Conservation (phyloP, 306 rosid species). For the Rosa rugosa region DNA sequence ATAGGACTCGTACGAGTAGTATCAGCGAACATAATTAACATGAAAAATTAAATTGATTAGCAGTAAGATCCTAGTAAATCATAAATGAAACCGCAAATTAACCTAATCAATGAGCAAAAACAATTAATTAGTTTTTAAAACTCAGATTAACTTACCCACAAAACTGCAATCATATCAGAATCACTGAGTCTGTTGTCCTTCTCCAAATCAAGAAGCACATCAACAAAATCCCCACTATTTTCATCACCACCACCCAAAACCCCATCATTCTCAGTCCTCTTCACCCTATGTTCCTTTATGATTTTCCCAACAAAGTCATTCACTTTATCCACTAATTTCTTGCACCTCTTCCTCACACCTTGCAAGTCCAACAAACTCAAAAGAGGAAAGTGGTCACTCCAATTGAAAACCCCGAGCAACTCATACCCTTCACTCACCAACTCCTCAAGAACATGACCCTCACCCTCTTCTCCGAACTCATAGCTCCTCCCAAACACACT, state of each 20-base stretch:
- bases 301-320: conserved; percentile 61
- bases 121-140: neutral
- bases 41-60: neutral
- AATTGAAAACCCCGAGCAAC: conserved; percentile 67
- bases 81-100: neutral
- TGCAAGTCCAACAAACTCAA: conserved; percentile 66
- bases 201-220: conserved; percentile 75
- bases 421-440: conserved; percentile 79
- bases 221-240: conserved; percentile 56
- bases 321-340: conserved; percentile 48
- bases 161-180: conserved; percentile 78
- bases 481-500: conserved; percentile 70
- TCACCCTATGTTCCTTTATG: conserved; percentile 53
- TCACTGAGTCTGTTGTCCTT: conserved; percentile 50
- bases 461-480: conserved; percentile 34
- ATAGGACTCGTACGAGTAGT: neutral
- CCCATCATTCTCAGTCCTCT: conserved; percentile 15
- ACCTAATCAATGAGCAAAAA: neutral
- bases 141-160: conserved; percentile 54
- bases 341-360: conserved; percentile 67
- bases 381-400: conserved; percentile 75
- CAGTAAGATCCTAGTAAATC: neutral
- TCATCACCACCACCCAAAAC: neutral
- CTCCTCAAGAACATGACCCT: conserved; percentile 43
- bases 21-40: neutral